Evolutionary conservation across 2,329 filamentous ascomycete species (phyloP).

Genomic region (Cercospora brassicicola): DNA sequence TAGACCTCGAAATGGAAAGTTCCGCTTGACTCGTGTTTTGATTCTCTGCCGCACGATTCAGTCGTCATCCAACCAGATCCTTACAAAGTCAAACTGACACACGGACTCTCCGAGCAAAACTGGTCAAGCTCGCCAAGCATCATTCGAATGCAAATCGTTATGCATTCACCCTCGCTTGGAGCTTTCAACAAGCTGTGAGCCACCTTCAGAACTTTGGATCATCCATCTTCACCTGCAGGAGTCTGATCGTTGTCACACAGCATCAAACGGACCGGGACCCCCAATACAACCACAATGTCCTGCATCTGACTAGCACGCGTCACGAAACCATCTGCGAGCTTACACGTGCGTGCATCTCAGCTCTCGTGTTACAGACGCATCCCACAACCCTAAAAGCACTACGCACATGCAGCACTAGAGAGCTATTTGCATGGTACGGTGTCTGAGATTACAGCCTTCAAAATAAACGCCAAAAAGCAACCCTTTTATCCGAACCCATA

Average conservation of each 20-base stretch:
- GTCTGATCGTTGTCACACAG: not conserved
- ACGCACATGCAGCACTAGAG: not conserved
- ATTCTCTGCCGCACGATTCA: not conserved
- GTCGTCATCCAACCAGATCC: constrained; percentile 3
- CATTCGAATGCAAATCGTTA: constrained; percentile 7
- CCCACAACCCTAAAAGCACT: not conserved
- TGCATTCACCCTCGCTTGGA: not conserved
- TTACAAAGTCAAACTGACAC: not conserved
- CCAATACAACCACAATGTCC: not conserved
- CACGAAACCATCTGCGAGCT: not conserved
- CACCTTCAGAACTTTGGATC: not conserved
- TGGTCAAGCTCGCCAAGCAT: constrained; percentile 12
- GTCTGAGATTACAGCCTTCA: not conserved
- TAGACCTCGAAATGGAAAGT: not conserved
- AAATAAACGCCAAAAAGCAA: not conserved
- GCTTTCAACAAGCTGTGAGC: not conserved
- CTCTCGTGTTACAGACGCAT: not conserved
- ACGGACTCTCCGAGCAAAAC: not conserved
- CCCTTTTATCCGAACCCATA: not conserved
- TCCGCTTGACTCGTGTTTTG: not conserved
- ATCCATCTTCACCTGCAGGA: not conserved
- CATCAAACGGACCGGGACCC: not conserved
- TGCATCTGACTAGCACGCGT: not conserved
- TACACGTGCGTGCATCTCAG: not conserved
- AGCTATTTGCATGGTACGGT: not conserved